A percentile compares a stretch with the other conserved stretches of the same genome.
These are phyloP conservation scores for Neodidymelliopsis sp. DNA, from an alignment of 2,329 filamentous ascomycete genomes.

Conservation along the genomic window DNA sequence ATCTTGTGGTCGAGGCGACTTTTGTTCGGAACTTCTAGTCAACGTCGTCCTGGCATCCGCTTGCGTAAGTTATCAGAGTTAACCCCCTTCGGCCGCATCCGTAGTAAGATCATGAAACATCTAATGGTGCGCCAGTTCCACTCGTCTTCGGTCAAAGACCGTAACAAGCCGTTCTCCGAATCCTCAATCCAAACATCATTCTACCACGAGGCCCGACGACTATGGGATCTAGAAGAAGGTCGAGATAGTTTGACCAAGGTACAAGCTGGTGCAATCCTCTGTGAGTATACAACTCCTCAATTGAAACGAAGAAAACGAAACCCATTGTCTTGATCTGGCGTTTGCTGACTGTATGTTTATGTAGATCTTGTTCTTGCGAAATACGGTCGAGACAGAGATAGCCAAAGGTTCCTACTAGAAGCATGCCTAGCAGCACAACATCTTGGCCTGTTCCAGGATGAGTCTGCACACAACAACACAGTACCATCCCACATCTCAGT, in stretches of 20 bases:
- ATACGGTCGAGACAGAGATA: constrained; percentile 41
- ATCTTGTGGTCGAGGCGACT: constrained; percentile 29
- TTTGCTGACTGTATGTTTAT: neutral
- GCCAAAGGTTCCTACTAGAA: constrained; percentile 36
- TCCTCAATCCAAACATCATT: constrained; percentile 35
- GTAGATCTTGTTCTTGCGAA: constrained; percentile 39
- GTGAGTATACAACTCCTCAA: constrained; percentile 9
- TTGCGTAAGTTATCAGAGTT: constrained; percentile 30
- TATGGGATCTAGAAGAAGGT: constrained; percentile 38
- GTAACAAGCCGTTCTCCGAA: constrained; percentile 38
- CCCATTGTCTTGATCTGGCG: no score
- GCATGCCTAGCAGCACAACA: constrained; percentile 34
- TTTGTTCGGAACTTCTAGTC: constrained; percentile 42
- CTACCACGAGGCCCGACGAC: constrained; percentile 37
- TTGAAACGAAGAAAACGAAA: no score
- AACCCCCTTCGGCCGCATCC: neutral
- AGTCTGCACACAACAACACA: constrained; percentile 9
- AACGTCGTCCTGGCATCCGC: constrained; percentile 41
- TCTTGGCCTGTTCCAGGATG: constrained; percentile 33
- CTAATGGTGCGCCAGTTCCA: constrained; percentile 30
- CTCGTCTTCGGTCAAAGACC: constrained; percentile 34
- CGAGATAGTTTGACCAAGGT: constrained; percentile 33
- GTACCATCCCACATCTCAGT: constrained; percentile 22
- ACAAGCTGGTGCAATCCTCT: constrained; percentile 39
- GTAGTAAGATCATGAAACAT: neutral